Evolutionary conservation across 2,329 filamentous ascomycete genomes (phyloP).

Genomic region (Neoscytalidium dimidiatum): DNA sequence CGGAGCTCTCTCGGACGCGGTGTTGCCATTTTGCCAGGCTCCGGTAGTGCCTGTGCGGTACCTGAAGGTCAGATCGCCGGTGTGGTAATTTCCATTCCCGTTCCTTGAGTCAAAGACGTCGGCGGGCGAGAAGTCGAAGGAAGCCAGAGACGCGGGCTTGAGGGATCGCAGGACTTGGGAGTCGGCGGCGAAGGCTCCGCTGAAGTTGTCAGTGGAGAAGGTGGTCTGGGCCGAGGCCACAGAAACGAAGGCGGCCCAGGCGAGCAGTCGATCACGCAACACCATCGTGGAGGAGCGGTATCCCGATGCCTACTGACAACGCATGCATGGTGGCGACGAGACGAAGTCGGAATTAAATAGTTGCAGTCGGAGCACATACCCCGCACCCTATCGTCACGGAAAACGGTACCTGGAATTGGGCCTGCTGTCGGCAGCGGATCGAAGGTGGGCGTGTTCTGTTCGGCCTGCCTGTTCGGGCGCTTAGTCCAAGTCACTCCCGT

Average conservation of each 20-base stretch:
- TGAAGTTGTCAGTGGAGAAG: conserved; percentile 9
- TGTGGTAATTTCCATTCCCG: conserved; percentile 58
- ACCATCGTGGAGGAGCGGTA: conserved; percentile 2
- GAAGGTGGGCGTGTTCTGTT: background rate
- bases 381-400: background rate
- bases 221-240: background rate
- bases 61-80: conserved; percentile 59
- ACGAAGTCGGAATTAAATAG: background rate
- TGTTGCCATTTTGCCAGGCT: conserved; percentile 52
- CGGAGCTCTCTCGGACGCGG: conserved; percentile 44
- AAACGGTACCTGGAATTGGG: background rate
- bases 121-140: conserved; percentile 60
- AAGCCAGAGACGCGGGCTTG: background rate
- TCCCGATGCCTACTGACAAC: background rate
- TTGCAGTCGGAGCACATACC: background rate
- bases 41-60: conserved; percentile 47
- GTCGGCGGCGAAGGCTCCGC: background rate
- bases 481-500: background rate
- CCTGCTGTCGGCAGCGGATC: background rate
- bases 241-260: background rate
- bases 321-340: background rate
- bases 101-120: conserved; percentile 52
- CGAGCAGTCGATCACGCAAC: background rate
- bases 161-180: conserved; percentile 6
- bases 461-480: background rate